Evolutionary conservation across 1,284 basidiomycete genomes (phyloP).

Genomic region (Fomitopsis schrenkii): DNA sequence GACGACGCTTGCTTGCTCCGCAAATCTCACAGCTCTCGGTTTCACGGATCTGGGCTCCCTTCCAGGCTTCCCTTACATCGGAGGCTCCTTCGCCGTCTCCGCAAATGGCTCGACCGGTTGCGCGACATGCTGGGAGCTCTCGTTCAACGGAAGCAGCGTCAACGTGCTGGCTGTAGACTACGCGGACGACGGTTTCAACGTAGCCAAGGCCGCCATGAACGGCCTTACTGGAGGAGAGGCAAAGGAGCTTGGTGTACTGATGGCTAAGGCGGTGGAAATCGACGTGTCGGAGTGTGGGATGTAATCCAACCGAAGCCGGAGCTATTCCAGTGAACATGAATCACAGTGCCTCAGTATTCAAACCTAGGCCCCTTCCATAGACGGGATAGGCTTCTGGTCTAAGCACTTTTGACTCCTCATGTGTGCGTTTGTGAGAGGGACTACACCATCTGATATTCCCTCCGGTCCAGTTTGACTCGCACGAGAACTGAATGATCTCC

Average conservation of each 20-base stretch:
- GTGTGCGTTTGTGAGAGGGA: too few species aligned
- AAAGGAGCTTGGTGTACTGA: slow-evolving; percentile 18
- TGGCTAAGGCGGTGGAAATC: slow-evolving; percentile 20
- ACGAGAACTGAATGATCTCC: not conserved
- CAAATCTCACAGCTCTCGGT: slow-evolving; percentile 33
- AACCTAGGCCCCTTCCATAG: not conserved
- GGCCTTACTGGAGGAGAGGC: slow-evolving; percentile 24
- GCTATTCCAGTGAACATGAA: too few species aligned
- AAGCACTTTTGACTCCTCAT: not conserved
- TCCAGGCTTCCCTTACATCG: slow-evolving; percentile 44
- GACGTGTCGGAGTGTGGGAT: slow-evolving; percentile 21
- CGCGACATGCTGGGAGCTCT: slow-evolving; percentile 40
- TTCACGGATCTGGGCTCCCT: slow-evolving; percentile 41
- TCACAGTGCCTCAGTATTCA: too few species aligned
- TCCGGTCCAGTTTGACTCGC: not conserved
- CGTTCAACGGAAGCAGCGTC: slow-evolving; percentile 31
- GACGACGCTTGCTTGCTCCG: slow-evolving; percentile 39
- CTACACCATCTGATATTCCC: too few species aligned
- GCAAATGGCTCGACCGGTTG: slow-evolving; percentile 36
- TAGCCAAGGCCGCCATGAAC: slow-evolving; percentile 30
- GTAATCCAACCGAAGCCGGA: not conserved
- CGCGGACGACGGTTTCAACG: slow-evolving; percentile 33
- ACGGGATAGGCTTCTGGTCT: not conserved
- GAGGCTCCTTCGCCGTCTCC: slow-evolving; percentile 35
- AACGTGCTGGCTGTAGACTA: slow-evolving; percentile 37